These are phyloP conservation scores for Yamadazyma scolyti DNA, from an alignment of 805 yeast genomes.

Conservation along the genomic window DNA sequence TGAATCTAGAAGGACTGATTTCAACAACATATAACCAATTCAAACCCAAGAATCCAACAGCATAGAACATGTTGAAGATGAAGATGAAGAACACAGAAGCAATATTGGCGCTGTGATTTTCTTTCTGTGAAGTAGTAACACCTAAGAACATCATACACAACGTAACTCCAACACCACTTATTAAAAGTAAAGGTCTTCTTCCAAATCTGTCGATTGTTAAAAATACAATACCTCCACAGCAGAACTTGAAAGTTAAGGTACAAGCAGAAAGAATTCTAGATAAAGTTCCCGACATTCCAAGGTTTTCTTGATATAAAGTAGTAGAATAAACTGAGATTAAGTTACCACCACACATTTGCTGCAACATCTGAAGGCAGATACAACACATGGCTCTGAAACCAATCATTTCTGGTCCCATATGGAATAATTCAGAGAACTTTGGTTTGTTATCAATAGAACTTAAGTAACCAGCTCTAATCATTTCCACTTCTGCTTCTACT, in stretches of 20 bases:
- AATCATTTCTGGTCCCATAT: constrained; percentile 36
- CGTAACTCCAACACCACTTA: constrained; percentile 26
- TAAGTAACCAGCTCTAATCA: background rate
- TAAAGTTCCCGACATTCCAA: too few species aligned
- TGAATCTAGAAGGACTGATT: constrained; percentile 47
- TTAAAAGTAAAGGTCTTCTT: too few species aligned
- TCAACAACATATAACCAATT: constrained; percentile 53
- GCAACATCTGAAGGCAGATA: too few species aligned
- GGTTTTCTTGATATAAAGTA: too few species aligned
- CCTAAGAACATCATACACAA: too few species aligned
- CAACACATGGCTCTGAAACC: constrained; percentile 46
- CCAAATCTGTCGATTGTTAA: too few species aligned
- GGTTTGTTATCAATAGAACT: constrained; percentile 13
- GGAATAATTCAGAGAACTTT: constrained; percentile 22
- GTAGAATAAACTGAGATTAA: constrained; percentile 36
- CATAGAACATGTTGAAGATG: constrained; percentile 42
- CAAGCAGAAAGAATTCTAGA: too few species aligned
- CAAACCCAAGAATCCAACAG: constrained; percentile 26
- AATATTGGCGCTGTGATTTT: constrained; percentile 1
- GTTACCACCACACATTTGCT: constrained; percentile 46
- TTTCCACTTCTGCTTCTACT: constrained; percentile 14
- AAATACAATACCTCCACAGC: too few species aligned
- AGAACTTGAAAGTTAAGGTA: too few species aligned
- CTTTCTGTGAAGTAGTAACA: constrained; percentile 48
- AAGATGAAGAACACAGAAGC: constrained; percentile 42